These are phyloP conservation scores for Ogataea ganodermae DNA, from an alignment of 805 yeast species.

Conservation along the genomic window DNA sequence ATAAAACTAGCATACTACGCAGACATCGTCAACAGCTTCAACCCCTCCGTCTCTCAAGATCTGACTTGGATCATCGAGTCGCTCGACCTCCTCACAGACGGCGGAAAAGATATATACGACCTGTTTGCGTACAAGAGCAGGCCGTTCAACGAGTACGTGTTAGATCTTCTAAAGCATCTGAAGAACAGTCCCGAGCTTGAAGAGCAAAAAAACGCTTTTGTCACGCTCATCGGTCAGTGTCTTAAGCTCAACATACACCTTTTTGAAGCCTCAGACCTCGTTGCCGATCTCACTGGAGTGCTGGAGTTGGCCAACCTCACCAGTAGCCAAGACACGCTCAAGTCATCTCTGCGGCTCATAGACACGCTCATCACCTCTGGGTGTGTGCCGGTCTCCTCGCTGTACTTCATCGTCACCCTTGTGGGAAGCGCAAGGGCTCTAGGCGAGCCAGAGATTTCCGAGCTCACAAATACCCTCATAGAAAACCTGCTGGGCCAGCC, in stretches of 20 bases:
- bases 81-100: constrained; percentile 50
- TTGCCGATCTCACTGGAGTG: constrained; percentile 9
- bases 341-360: constrained; percentile 18
- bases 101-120: constrained; percentile 28
- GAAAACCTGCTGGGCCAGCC: constrained; percentile 18
- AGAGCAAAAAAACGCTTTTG: constrained; percentile 15
- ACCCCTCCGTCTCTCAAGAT: constrained; percentile 42
- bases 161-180: constrained; percentile 10
- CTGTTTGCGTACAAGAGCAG: constrained; percentile 19
- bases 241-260: constrained; percentile 24
- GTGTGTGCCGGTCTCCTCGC: constrained; percentile 15
- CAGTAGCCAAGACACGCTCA: constrained; percentile 14
- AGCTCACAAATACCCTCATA: constrained; percentile 10
- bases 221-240: constrained; percentile 22
- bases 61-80: constrained; percentile 45
- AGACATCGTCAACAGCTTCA: constrained; percentile 52
- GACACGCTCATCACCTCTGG: constrained; percentile 20
- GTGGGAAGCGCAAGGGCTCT: constrained; percentile 20
- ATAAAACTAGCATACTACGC: constrained; percentile 57
- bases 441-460: constrained; percentile 11
- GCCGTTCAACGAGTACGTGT: constrained; percentile 21
- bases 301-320: constrained; percentile 19
- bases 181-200: constrained; percentile 7
- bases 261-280: constrained; percentile 19
- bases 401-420: constrained; percentile 16